Evolutionary conservation across 73 alveolate species (phyloP).

Genomic region (Paramecium bursaria): DNA sequence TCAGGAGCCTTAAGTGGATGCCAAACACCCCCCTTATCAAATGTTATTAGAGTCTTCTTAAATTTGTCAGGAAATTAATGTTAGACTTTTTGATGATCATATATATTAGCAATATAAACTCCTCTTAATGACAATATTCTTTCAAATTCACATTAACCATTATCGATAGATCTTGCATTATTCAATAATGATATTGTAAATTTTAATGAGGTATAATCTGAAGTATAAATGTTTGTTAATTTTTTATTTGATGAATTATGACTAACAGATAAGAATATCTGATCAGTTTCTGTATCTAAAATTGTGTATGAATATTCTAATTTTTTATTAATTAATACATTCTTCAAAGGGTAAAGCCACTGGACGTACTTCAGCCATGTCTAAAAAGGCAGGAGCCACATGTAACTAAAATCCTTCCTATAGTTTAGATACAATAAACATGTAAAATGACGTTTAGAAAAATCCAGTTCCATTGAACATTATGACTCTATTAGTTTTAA

Average conservation of each 20-base stretch:
- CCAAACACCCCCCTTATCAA: conserved; percentile 94
- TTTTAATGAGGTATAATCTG: conserved; percentile 81
- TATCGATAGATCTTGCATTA: conserved; percentile 74
- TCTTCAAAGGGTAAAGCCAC: conserved; percentile 12
- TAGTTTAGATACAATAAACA: conserved; percentile 17
- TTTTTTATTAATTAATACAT: no score
- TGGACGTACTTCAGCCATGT: conserved; percentile 4
- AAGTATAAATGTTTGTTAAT: conserved; percentile 75
- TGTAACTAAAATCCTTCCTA: not conserved
- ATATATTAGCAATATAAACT: conserved; percentile 71
- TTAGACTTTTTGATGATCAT: conserved; percentile 55
- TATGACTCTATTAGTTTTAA: not conserved
- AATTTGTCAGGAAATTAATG: conserved; percentile 54
- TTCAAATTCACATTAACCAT: conserved; percentile 75
- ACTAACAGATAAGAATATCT: conserved; percentile 27
- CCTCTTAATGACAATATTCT: conserved; percentile 72
- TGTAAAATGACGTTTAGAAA: conserved; percentile 29
- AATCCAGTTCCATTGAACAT: conserved; percentile 36
- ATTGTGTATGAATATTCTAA: conserved; percentile 33
- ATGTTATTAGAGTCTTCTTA: conserved; percentile 86
- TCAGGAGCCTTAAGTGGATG: conserved; percentile 77
- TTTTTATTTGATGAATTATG: conserved; percentile 30
- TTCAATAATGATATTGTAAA: conserved; percentile 78
- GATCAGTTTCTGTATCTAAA: conserved; percentile 16
- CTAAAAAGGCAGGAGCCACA: conserved; percentile 47